phyloP scores from a whole-genome alignment of 495 filamentous ascomycete species.

The Amniculicola lignicola region DNA sequence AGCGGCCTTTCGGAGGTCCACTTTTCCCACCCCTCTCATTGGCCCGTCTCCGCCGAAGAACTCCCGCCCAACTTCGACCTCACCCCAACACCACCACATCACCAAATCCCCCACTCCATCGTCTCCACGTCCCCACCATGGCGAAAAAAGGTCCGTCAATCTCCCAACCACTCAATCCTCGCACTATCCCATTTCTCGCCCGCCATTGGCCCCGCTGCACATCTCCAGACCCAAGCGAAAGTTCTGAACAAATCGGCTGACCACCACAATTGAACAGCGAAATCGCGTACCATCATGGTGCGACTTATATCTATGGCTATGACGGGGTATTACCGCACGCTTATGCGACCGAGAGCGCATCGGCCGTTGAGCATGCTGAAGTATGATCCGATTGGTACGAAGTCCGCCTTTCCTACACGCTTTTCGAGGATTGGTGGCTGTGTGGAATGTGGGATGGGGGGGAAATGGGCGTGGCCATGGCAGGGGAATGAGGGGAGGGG shows the following conservation, averaged over 20 bases:
- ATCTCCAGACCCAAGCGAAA: background rate
- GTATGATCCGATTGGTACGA: constrained; percentile 95
- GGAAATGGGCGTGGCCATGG: too few species aligned
- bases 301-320: constrained; percentile 97
- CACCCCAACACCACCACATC: too few species aligned
- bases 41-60: too few species aligned
- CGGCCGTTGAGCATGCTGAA: constrained; percentile 94
- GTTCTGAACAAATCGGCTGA: constrained; percentile 11
- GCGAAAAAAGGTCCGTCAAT: constrained; percentile 52
- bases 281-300: constrained; percentile 87
- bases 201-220: background rate
- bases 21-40: too few species aligned
- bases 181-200: background rate
- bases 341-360: constrained; percentile 74
- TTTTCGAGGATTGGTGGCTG: too few species aligned
- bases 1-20: too few species aligned
- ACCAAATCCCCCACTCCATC: too few species aligned
- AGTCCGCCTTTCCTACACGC: background rate
- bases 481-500: too few species aligned
- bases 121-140: too few species aligned
- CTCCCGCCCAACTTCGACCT: too few species aligned
- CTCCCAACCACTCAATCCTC: background rate
- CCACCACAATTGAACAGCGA: constrained; percentile 54
- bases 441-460: too few species aligned
- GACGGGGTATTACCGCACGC: constrained; percentile 93